phyloP scores from a whole-genome alignment of 768 basidiomycete genomes.

The Tricholoma hemisulphureum region DNA sequence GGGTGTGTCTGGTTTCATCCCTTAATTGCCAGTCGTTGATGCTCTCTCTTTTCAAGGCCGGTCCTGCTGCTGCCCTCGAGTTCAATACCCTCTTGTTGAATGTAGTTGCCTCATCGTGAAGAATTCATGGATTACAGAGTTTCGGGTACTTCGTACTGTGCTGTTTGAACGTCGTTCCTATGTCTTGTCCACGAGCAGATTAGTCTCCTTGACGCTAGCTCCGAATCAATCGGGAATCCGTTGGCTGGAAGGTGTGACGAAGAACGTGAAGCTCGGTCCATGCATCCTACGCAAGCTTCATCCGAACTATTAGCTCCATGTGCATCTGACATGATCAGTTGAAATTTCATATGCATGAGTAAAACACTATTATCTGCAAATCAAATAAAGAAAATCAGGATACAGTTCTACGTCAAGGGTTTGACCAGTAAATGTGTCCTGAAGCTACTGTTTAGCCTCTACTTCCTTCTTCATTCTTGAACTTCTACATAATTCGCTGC shows the following conservation, averaged over 20 bases:
- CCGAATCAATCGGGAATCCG: too few relatives aligned
- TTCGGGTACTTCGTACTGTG: too few relatives aligned
- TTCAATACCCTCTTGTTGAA: slow-evolving; percentile 25
- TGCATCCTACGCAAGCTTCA: too few relatives aligned
- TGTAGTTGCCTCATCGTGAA: slow-evolving; percentile 1
- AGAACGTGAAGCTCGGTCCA: too few relatives aligned
- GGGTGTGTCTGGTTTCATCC: slow-evolving; percentile 19
- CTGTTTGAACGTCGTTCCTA: too few relatives aligned
- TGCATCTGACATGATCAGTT: too few relatives aligned
- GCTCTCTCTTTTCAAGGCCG: slow-evolving; percentile 21
- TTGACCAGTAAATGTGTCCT: not conserved
- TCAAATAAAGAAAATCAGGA: not conserved
- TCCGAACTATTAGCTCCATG: too few relatives aligned
- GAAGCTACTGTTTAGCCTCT: not conserved
- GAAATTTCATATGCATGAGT: too few relatives aligned
- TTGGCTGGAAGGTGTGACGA: too few relatives aligned
- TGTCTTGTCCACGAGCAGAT: too few relatives aligned
- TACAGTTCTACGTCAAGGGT: not conserved
- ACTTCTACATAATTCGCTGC: slow-evolving; percentile 36
- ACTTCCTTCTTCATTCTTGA: slow-evolving; percentile 20
- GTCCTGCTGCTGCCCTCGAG: slow-evolving; percentile 26
- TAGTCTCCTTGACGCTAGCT: too few relatives aligned
- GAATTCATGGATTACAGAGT: too few relatives aligned
- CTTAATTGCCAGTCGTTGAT: not conserved
- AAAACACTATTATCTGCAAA: not conserved